Conservation (phyloP, 768 basidiomycete species). For the Collybia sordida region DNA sequence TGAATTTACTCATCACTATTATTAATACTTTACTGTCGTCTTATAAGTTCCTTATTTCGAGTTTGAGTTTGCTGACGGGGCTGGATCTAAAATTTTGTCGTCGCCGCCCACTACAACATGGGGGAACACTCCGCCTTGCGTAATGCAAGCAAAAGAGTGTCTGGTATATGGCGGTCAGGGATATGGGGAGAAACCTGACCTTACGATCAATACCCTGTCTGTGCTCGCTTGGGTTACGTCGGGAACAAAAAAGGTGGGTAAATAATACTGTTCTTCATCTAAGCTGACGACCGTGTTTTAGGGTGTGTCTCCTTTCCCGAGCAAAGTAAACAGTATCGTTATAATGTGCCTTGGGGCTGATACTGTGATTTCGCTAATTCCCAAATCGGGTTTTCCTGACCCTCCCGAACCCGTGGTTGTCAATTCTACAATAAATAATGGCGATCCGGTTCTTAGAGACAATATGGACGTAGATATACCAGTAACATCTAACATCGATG, state of each 20-base stretch:
- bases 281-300: too few relatives aligned
- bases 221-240: constrained; percentile 40
- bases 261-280: too few relatives aligned
- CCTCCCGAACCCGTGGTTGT: background rate
- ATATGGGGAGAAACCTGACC: constrained; percentile 33
- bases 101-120: constrained; percentile 11
- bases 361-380: constrained; percentile 28
- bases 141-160: constrained; percentile 25
- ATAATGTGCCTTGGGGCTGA: constrained; percentile 40
- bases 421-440: background rate
- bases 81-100: constrained; percentile 1
- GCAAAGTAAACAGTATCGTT: constrained; percentile 12
- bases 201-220: constrained; percentile 32
- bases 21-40: background rate
- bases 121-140: constrained; percentile 21
- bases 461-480: background rate
- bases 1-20: background rate
- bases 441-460: background rate
- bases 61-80: constrained; percentile 8
- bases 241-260: constrained; percentile 14
- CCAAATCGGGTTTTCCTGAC: constrained; percentile 16
- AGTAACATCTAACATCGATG: too few relatives aligned
- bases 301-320: too few relatives aligned
- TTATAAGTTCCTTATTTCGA: constrained; percentile 29
- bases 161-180: constrained; percentile 27